Evolutionary conservation across 148 eudicot genomes (phyloP), one percentile per base, ranked within the genome.

Genomic region (Nyssa sinensis): DNA sequence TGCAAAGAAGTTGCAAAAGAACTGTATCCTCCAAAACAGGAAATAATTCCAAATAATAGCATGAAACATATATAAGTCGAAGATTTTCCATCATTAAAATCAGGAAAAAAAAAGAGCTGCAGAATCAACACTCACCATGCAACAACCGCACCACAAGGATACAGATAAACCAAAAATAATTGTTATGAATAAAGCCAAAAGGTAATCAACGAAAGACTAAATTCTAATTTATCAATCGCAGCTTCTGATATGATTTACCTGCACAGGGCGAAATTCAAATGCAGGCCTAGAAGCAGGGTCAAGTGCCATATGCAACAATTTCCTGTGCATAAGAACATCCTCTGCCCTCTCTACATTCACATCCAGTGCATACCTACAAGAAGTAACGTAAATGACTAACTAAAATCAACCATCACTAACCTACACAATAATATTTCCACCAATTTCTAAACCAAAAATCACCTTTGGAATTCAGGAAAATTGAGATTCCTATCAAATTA

Each of bases 321-420:
- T 88, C 89, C 86, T 91, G 81, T 93, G 98, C 80, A 77, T 79
- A 58, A 93, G 81, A 55, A 93, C 96, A 68, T 89, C 96, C 74
- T 91, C 89, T 33, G 98, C 87, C 81, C 86, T 80, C 79, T 91
- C 98, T 71, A 84, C 83, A 70, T 93, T 89, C 69, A 93, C 90
- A 80, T 91, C 96, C 84, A 85, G 64, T 7, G 92, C 94, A 77
- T 93, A 93, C 57, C 98, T 93, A 47, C 79, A 69, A 58, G 39
- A 29, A 41, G 32, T 14, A 30, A 25, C 2, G 30, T 31, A 25
- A 28, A 6, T 30, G 5, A 23, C 21, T 25, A 9, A 69, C 47
- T 30, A 11, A 29, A 49, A 30, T 47, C 21, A 60, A 51, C 69
- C 30, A 16, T 19, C 62, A 8, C 44, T 7, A 29, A 62, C 37